A percentile compares a stretch with the other conserved stretches of the same genome.
These are phyloP conservation scores for Casuarina cunninghamiana DNA, from an alignment of 306 rosid genomes.

Conservation along the genomic window DNA sequence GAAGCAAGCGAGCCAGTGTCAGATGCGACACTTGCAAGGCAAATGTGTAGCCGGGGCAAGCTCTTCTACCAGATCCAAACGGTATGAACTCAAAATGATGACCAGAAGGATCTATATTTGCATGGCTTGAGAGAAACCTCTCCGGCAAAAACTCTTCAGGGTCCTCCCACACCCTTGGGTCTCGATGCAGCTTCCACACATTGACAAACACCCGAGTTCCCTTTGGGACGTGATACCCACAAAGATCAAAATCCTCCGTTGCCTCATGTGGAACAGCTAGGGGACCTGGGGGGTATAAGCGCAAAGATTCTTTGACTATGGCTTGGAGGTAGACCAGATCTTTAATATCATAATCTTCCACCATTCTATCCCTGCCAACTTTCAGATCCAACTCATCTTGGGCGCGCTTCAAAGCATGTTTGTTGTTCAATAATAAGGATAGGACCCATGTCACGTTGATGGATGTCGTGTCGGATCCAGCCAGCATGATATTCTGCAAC, in stretches of 20 bases:
- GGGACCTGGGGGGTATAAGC: conserved; percentile 55
- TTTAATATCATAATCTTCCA: conserved; percentile 37
- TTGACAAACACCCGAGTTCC: conserved; percentile 56
- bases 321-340: conserved; percentile 50
- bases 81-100: conserved; percentile 51
- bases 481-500: neutral
- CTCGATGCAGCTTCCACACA: conserved; percentile 60
- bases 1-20: conserved; percentile 51
- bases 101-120: conserved; percentile 35
- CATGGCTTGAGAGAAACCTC: conserved; percentile 38
- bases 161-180: conserved; percentile 47
- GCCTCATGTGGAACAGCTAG: conserved; percentile 57
- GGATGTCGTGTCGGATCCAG: neutral
- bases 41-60: conserved; percentile 53
- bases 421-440: neutral
- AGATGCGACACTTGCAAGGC: conserved; percentile 42
- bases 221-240: conserved; percentile 34
- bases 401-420: conserved; percentile 35
- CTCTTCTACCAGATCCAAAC: conserved; percentile 54
- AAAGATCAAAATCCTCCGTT: conserved; percentile 43
- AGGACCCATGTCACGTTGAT: neutral
- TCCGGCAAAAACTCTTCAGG: conserved; percentile 51
- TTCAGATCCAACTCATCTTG: conserved; percentile 49
- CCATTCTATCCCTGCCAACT: conserved; percentile 48
- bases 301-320: conserved; percentile 49